Conservation (phyloP, 2,329 filamentous ascomycete species). For the Monosporascus sp. region DNA sequence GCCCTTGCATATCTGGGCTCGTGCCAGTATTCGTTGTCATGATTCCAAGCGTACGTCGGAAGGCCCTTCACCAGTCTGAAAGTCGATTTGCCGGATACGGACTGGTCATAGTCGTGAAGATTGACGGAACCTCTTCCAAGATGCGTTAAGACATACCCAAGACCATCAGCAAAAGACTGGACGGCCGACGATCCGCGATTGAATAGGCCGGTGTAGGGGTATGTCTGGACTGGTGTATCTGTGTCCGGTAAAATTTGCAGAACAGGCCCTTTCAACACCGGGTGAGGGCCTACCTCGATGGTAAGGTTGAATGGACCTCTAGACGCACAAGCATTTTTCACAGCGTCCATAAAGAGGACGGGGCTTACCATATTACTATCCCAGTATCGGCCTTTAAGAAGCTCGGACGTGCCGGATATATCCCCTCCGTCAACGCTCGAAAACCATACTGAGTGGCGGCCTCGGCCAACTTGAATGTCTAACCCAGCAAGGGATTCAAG, state of each 20-base stretch:
- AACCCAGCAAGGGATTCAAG: neutral
- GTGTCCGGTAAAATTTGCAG: constrained; percentile 21
- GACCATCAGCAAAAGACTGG: neutral
- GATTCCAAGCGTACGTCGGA: constrained; percentile 12
- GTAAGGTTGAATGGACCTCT: constrained; percentile 12
- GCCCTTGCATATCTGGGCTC: constrained; percentile 8
- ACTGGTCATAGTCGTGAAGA: neutral
- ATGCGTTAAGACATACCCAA: neutral
- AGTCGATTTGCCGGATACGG: neutral
- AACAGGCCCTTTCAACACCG: constrained; percentile 29
- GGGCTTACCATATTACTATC: constrained; percentile 26
- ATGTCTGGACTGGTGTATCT: neutral
- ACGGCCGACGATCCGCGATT: neutral
- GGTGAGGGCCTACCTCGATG: constrained; percentile 31
- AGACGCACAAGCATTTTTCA: neutral
- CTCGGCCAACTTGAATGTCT: neutral
- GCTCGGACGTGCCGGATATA: neutral
- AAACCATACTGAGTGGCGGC: neutral
- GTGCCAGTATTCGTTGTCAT: constrained; percentile 9
- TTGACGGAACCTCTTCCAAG: neutral
- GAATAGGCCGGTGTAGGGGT: neutral
- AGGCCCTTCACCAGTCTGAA: constrained; percentile 1
- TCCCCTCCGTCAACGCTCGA: constrained; percentile 3
- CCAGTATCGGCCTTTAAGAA: constrained; percentile 24
- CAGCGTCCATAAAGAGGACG: constrained; percentile 29